Base-by-base conservation (phyloP, 345 rosid genomes). In the Bretschneidera sinensis region DNA sequence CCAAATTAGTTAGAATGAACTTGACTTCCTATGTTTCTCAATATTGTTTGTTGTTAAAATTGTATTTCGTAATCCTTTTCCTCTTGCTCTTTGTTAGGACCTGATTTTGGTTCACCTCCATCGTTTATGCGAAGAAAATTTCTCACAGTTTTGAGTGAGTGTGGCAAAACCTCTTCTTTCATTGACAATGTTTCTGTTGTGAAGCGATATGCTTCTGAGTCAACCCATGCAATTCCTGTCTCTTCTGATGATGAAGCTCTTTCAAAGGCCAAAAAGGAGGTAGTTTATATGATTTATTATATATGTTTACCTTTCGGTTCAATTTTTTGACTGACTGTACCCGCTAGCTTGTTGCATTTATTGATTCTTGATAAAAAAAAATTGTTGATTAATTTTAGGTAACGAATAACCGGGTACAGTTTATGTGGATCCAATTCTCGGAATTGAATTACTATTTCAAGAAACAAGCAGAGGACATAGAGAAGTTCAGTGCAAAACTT, bases 341-440 rank as follows among this genome's bases (percentile, higher is more conserved):
- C 43, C 39, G 22, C 24, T 49, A 62, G 35, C 18, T 31, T 57
- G 13, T 28, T 59, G 55, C 55, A 52, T 68, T 61, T 49, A 2
- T 31, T 57, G 33, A 75, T 28, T 22, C n/a, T n/a, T n/a, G n/a
- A n/a, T n/a, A n/a, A n/a, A n/a, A n/a, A n/a, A n/a, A n/a, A n/a
- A n/a, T n/a, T n/a, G n/a, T n/a, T n/a, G n/a, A n/a, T n/a, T n/a
- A n/a, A n/a, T 64, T 68, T 59, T 75, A 94, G 97, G 95, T 69
- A 48, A 88, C 79, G 83, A 88, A 82, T 70, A 85, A 66, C 51
- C 65, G 68, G 33, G 74, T 81, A 48, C 87, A 94, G 45, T 88
- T 88, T 57, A 82, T 95, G 35, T 91, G 97, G 99, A 75, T 91
- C 48, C 97, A 88, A 23, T 88, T 95, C 73, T 78, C 97, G 21